These are phyloP conservation scores for Bullera alba DNA, from an alignment of 768 basidiomycete genomes.

Conservation along the genomic window DNA sequence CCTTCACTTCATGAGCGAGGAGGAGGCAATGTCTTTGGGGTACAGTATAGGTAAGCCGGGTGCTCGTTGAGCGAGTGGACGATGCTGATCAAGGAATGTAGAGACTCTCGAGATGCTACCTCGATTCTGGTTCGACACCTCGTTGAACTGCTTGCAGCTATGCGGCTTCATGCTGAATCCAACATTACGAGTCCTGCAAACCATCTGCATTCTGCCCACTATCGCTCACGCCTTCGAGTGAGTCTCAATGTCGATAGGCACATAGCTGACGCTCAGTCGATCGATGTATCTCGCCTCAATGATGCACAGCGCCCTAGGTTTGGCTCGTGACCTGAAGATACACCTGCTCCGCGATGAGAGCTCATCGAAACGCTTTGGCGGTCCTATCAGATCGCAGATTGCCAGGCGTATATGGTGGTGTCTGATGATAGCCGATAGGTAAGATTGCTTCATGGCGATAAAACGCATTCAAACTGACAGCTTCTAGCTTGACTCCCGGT, in stretches of 20 bases:
- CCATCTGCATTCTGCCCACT: slow-evolving; percentile 16
- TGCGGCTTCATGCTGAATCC: slow-evolving; percentile 12
- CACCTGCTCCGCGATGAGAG: slow-evolving; percentile 5
- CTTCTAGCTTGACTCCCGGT: slow-evolving; percentile 5
- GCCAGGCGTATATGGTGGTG: slow-evolving; percentile 18
- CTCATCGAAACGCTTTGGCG: slow-evolving; percentile 5
- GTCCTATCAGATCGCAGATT: slow-evolving; percentile 6
- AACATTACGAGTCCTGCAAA: slow-evolving; percentile 10
- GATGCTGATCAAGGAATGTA: neutral
- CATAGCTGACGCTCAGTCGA: neutral
- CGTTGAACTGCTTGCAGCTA: slow-evolving; percentile 11
- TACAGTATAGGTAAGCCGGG: neutral
- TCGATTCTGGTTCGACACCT: slow-evolving; percentile 15
- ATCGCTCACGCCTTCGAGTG: slow-evolving; percentile 21
- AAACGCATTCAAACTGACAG: neutral
- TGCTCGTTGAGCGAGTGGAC: neutral
- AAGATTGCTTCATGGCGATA: neutral
- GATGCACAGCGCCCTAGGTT: slow-evolving; percentile 17
- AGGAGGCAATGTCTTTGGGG: slow-evolving; percentile 5
- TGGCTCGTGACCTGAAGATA: slow-evolving; percentile 14
- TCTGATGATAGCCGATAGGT: slow-evolving; percentile 14
- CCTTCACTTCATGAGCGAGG: slow-evolving; percentile 15
- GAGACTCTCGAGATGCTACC: slow-evolving; percentile 1
- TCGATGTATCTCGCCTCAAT: slow-evolving; percentile 12
- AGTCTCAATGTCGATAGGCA: neutral